Percentiles rank a stretch among this genome's conserved stretches.
phyloP scores from a whole-genome alignment of 768 basidiomycete genomes.

The Pleurotus sapidus region DNA sequence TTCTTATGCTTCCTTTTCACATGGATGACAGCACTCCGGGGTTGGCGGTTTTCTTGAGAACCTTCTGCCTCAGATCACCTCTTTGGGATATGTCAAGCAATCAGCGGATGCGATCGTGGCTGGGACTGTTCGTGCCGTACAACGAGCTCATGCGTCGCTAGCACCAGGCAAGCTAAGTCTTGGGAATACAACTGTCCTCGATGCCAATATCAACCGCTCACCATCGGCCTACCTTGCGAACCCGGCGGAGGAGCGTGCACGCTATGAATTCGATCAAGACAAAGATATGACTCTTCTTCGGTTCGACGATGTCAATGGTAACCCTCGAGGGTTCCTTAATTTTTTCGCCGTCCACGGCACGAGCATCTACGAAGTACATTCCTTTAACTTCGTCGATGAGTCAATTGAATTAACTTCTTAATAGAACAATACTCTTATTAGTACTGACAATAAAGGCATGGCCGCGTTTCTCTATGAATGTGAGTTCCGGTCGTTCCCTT shows the following conservation, averaged over 20 bases:
- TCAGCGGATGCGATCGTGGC: slow-evolving; percentile 70
- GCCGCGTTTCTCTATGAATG: slow-evolving; percentile 78
- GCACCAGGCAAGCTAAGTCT: slow-evolving; percentile 55
- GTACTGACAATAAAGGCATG: slow-evolving; percentile 85
- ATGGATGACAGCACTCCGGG: slow-evolving; percentile 53
- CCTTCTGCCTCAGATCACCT: slow-evolving; percentile 72
- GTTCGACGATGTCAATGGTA: slow-evolving; percentile 58
- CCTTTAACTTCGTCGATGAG: neutral
- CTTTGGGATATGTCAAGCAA: slow-evolving; percentile 70
- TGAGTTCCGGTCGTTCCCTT: slow-evolving; percentile 22
- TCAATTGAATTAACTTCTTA: slow-evolving; percentile 3
- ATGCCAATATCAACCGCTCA: slow-evolving; percentile 72
- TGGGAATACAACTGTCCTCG: slow-evolving; percentile 67
- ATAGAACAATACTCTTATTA: slow-evolving; percentile 82
- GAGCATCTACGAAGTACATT: slow-evolving; percentile 65
- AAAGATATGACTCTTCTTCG: slow-evolving; percentile 68
- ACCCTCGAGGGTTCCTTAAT: slow-evolving; percentile 63
- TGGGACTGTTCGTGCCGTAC: slow-evolving; percentile 68
- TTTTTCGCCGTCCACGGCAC: slow-evolving; percentile 83
- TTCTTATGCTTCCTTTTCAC: neutral
- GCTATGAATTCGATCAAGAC: slow-evolving; percentile 70
- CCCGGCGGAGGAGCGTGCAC: slow-evolving; percentile 63
- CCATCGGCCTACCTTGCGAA: slow-evolving; percentile 78
- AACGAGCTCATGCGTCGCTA: slow-evolving; percentile 62
- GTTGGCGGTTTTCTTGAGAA: slow-evolving; percentile 81